A percentile compares a stretch with the other conserved stretches of the same genome.
phyloP scores from a whole-genome alignment of 2,329 filamentous ascomycete genomes.

The Allantophomopsis lycopodina region DNA sequence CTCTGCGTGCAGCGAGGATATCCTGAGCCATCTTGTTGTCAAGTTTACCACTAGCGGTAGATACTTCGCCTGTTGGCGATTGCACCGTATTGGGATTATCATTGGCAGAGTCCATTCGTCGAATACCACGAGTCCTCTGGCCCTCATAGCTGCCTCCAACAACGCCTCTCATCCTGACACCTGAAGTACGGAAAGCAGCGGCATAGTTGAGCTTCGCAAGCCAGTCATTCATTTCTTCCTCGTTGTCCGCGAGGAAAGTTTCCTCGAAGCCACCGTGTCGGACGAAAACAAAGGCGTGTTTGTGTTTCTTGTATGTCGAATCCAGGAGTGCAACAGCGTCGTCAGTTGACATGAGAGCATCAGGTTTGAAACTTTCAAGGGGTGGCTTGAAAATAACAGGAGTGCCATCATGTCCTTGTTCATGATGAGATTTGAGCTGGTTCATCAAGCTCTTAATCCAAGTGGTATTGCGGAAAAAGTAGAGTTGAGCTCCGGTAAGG shows the following conservation, averaged over 20 bases:
- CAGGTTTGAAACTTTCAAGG: constrained; percentile 82
- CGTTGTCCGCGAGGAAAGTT: constrained; percentile 78
- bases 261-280: constrained; percentile 80
- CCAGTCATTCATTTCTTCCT: constrained; percentile 93
- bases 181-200: constrained; percentile 82
- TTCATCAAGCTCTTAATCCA: constrained; percentile 89
- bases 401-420: constrained; percentile 58
- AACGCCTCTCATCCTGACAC: constrained; percentile 80
- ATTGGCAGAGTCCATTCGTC: constrained; percentile 42
- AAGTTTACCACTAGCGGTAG: constrained; percentile 58
- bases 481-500: constrained; percentile 89
- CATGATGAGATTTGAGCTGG: constrained; percentile 74
- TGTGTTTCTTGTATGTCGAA: constrained; percentile 82
- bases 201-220: constrained; percentile 92
- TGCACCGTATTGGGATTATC: constrained; percentile 46
- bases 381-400: constrained; percentile 86
- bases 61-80: constrained; percentile 60
- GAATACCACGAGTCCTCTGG: constrained; percentile 58
- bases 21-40: constrained; percentile 77
- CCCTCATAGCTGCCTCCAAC: constrained; percentile 77
- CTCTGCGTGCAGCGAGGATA: constrained; percentile 67
- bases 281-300: constrained; percentile 86
- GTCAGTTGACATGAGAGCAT: constrained; percentile 85
- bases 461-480: constrained; percentile 84
- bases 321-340: constrained; percentile 83